phyloP scores from a whole-genome alignment of 2,329 filamentous ascomycete genomes.

The Alternaria novae-zelandiae region DNA sequence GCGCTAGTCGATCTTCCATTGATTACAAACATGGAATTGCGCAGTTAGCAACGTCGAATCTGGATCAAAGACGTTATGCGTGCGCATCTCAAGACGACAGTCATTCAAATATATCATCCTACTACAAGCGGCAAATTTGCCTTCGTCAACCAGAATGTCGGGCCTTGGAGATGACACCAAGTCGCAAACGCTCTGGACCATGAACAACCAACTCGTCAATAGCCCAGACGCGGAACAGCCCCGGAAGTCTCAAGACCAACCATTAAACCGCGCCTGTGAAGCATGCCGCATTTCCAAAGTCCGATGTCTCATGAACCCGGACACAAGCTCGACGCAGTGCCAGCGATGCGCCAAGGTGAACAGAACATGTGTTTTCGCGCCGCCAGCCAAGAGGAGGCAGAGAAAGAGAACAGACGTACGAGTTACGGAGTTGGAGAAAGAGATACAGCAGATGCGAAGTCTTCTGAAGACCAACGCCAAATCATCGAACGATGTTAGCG shows the following conservation, averaged over 20 bases:
- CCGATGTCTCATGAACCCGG: constrained; percentile 39
- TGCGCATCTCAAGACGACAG: not conserved
- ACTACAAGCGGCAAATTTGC: not conserved
- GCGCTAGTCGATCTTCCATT: constrained; percentile 4
- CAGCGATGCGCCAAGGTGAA: constrained; percentile 46
- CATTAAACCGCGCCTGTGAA: constrained; percentile 46
- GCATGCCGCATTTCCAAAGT: constrained; percentile 46
- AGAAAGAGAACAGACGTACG: constrained; percentile 47
- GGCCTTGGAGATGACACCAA: constrained; percentile 10
- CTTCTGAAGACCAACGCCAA: constrained; percentile 33
- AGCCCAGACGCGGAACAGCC: constrained; percentile 22
- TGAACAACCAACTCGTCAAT: constrained; percentile 19
- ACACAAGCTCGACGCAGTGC: constrained; percentile 35
- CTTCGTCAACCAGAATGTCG: constrained; percentile 13
- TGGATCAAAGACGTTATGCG: constrained; percentile 1
- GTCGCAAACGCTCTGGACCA: constrained; percentile 13
- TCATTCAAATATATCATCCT: not conserved
- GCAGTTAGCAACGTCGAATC: constrained; percentile 12
- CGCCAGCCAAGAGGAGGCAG: constrained; percentile 45
- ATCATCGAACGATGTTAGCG: constrained; percentile 32
- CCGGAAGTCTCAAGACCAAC: constrained; percentile 35
- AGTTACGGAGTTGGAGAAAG: constrained; percentile 46
- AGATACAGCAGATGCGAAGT: constrained; percentile 45
- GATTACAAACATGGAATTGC: constrained; percentile 15
- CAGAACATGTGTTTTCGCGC: constrained; percentile 41